Base-by-base conservation (phyloP, 2,329 filamentous ascomycete genomes). In the Epicoccum sorghinum region DNA sequence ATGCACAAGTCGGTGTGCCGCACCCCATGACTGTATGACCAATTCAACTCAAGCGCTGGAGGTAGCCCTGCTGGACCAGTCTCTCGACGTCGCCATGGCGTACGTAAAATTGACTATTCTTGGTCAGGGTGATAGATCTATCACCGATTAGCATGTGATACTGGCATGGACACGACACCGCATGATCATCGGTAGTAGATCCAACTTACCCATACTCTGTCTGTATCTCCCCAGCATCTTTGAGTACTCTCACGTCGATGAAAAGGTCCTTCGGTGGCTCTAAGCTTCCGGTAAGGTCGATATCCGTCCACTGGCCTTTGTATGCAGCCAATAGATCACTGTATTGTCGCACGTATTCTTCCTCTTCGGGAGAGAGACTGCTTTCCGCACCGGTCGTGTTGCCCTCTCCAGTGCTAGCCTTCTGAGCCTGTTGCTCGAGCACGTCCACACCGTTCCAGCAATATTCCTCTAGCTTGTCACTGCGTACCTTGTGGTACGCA, bases 21-120 rank as follows among this genome's bases (percentile, higher is more conserved):
- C 25, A 10, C 3, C 13, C 7, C 13, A 14, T 24, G 22, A 8
- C 6, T 45, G 9, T 33, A 12, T 23, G n/a, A 18, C 14, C 13
- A 4, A 24, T 14, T 90, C 82, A 97, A 71, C 86, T 87, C 64
- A 99, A 82, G 67, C 92, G 92, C 75, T 97, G 93, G 60, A 99
- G 80, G 77, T 97, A 99, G 18, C 95, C 95, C 73, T 98, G 93
- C 13, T 91, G 86, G 68, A 99, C 97, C 65, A 99, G 76, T 45
- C 93, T 85, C 77, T 99, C 95, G 6, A 99, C 95, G 77, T 99
- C 95, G 23, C 91, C 93, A 70, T 97, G 91, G 41, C 93, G 86
- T 35, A 99, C 95, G 70, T 96, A 98, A 71, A 99, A 96, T 72
- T 99, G 95, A 69, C 93, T 97, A 76, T 99, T 98, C 77, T 96